Base-by-base conservation (phyloP, 768 basidiomycete genomes). In the Russula foetens region DNA sequence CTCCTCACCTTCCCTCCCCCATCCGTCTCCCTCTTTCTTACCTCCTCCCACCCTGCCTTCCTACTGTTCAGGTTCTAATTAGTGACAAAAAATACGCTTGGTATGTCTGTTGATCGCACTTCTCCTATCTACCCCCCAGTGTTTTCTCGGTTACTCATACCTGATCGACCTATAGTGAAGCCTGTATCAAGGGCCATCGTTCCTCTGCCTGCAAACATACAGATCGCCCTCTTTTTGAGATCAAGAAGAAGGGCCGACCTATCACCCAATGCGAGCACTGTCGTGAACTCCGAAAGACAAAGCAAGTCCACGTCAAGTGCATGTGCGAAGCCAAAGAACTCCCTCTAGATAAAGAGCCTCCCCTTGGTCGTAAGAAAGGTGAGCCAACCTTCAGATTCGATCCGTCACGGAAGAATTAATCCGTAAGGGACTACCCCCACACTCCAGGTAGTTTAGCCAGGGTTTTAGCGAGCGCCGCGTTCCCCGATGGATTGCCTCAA, bases 171-270 rank as follows among this genome's bases (percentile, higher is more conserved):
- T 35, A 23, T 67, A 94, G 93, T 72, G 89, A 88, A 76, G 87
- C 91, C 14, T 97, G 94, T 73, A 94, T 95, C 71, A 94, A 94
- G 74, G 94, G 94, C 0, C 93, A 97, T 69, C 85, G 94, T 55
- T 94, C 93, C 14, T 92, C 92, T 3, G 84, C 84, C 15, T 97
- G 94, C 71, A 81, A 81, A 50, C 94, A 97, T 70, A 84, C 84
- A 31, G 90, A 92, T 66, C 79, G 94, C 21, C 92, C 92, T 4
- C 77, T 97, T n/a, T 93, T 90, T 63, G 91, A 95, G 71, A 85
- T 96, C 60, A 91, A 93, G 79, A 90, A 88, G 77, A 94, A 96
- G 71, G 94, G 94, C 2, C 81, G 94, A 7, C 94, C 94, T 0
- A 82, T 92, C 17, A 92, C 93, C 7, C 93, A 96, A 71, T 97